phyloP scores from a whole-genome alignment of 768 basidiomycete genomes.

The Podaxis sp. region DNA sequence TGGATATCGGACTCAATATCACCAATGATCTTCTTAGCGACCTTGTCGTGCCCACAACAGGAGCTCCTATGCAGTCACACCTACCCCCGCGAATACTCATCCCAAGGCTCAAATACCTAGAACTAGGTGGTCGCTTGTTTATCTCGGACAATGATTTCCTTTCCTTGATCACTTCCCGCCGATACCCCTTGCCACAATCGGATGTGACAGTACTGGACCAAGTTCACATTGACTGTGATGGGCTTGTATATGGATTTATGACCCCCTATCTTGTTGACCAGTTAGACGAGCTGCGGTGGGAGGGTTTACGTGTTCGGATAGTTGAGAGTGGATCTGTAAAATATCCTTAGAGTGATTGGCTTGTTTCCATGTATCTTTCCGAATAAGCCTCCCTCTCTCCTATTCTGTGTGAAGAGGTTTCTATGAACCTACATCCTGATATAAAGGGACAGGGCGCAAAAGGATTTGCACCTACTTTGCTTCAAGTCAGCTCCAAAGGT shows the following conservation, averaged over 20 bases:
- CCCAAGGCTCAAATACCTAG: constrained; percentile 5
- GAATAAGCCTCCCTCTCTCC: background rate
- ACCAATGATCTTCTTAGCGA: constrained; percentile 2
- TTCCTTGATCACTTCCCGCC: constrained; percentile 6
- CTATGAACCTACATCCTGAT: no score
- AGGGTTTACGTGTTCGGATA: constrained; percentile 1
- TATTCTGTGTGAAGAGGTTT: background rate
- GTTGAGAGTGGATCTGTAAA: background rate
- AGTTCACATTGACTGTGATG: constrained; percentile 8
- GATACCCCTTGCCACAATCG: background rate
- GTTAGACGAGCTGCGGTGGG: constrained; percentile 10
- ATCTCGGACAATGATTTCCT: constrained; percentile 10
- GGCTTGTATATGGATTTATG: constrained; percentile 13
- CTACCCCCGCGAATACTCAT: background rate
- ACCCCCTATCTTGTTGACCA: constrained; percentile 9
- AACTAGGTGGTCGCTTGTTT: constrained; percentile 10
- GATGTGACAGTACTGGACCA: constrained; percentile 1
- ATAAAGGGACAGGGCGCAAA: background rate
- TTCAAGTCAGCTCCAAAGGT: background rate
- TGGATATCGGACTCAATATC: constrained; percentile 10
- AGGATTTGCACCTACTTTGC: background rate
- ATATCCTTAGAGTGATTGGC: background rate
- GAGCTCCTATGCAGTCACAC: background rate
- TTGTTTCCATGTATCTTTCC: background rate
- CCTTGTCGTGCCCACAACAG: background rate